Base-by-base conservation (phyloP, 1,139 yeast species). In the Kodamaea derodonti region DNA sequence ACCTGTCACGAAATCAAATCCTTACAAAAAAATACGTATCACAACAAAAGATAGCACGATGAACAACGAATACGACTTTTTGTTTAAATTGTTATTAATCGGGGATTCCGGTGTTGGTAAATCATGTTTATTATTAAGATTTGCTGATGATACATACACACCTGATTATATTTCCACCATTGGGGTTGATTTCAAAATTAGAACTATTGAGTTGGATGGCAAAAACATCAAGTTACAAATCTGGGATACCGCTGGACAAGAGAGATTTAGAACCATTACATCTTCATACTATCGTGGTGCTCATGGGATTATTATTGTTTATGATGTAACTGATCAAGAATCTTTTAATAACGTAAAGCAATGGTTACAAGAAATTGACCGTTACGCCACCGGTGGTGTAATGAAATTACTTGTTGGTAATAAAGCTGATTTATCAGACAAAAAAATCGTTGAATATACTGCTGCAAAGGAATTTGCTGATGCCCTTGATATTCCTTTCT, bases 211-310 rank as follows among this genome's bases (percentile, higher is more conserved):
- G 54, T 72, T 92, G 45, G 97, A 92, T 50, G 98, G 97, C 46
- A 92, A 92, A 71, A 88, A 96, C 38, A 94, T 92, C 60, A 92
- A 92, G 69, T 75, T 94, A 54, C 98, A 92, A 67, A 90, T 92
- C 58, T 92, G 98, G 98, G 98, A 92, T 60, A 92, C 98, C 35
- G 98, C 98, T 7, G 98, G 98, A 28, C 98, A 92, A 69, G 98
- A 92, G 63, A 75, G 98, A 52, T 92, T 92, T 70, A 80, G 97
- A 68, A 92, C 98, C 38, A 92, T 92, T 67, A 94, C 98, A 9
- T 86, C 97, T 11, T 87, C 97, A 10, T 92, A 94, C 69, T 92
- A 92, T 72, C 83, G 98, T 60, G 98, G 98, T 36, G 97, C 98
- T 16, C 97, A 90, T 56, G 98, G 98, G 43, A 92, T 92, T 61